Evolutionary conservation across 305 asterid species (phyloP), one percentile per base, ranked within the genome.

Genomic region (Fraxinus greggii): DNA sequence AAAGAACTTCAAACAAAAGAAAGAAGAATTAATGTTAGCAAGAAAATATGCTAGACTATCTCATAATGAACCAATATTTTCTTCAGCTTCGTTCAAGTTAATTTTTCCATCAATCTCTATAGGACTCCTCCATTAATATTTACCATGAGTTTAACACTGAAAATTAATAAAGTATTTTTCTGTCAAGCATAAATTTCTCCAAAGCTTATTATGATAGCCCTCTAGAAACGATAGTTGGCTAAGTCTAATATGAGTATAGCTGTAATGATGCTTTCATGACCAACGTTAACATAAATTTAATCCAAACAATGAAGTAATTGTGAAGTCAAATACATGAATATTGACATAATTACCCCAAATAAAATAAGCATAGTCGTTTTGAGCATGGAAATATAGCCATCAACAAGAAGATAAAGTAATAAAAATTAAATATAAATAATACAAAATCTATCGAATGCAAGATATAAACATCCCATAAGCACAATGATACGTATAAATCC

Each of bases 361-460:
- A 77, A 81, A 82, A 45, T 79, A 70, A 21, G 67, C 35, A 31
- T 5, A 79, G 65, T 75, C 17, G 80, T 76, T 81, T 59, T 69
- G n/a, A 63, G 2, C 72, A 29, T 79, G 32, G 13, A 82, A 75
- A 70, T 82, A 75, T 31, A 75, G 67, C 81, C 70, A 33, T 7
- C 38, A 63, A 59, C 69, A 59, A 75, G 40, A 83, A 26, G 56
- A 48, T 21, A 6, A 12, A 54, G 4, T 40, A 42, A 33, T 32
- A 33, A 59, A 73, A 83, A 65, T 51, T 54, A 73, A 42, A 12
- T 7, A 32, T 17, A 45, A 13, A 77, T 26, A 81, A 19, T 7
- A 54, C 7, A 40, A 48, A 51, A 48, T 36, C 72, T 36, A 78
- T 54, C 69, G 45, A 69, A 10, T 21, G 21, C n/a, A 40, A 29